A percentile compares a stretch with the other conserved stretches of the same genome.
These are phyloP conservation scores for Diaporthe velutina DNA, from an alignment of 2,329 filamentous ascomycete genomes.

Conservation along the genomic window DNA sequence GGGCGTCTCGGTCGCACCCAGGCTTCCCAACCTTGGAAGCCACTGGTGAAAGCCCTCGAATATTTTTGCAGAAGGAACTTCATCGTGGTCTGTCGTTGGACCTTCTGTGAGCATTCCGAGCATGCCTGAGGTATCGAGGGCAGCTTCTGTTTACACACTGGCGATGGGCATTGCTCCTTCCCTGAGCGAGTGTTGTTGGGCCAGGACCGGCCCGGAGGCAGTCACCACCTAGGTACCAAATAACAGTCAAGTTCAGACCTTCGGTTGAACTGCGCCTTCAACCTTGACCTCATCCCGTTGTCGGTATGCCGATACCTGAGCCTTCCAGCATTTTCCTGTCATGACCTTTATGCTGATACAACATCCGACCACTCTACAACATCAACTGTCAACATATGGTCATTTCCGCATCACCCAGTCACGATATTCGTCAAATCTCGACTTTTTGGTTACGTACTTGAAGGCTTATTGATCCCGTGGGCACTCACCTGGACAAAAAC, in stretches of 20 bases:
- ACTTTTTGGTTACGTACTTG: not conserved
- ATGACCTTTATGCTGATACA: not conserved
- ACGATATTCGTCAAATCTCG: not conserved
- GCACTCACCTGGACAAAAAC: not conserved
- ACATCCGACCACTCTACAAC: not conserved
- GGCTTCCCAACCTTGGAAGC: not conserved
- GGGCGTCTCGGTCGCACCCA: not conserved
- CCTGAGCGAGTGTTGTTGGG: not conserved
- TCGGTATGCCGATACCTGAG: not conserved
- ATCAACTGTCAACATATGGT: constrained; percentile 5
- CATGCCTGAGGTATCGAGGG: too few relatives aligned
- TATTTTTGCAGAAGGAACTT: not conserved
- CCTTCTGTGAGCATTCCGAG: not conserved
- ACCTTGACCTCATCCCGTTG: not conserved
- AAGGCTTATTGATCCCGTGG: not conserved
- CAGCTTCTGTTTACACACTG: too few relatives aligned
- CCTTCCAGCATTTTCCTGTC: not conserved
- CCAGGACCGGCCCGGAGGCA: not conserved
- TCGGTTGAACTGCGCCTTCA: not conserved
- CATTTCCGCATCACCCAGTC: not conserved
- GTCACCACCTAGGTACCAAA: not conserved
- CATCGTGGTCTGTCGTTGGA: not conserved
- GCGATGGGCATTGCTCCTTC: not conserved
- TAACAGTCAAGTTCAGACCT: not conserved
- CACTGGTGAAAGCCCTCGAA: not conserved